A percentile compares a stretch with the other conserved stretches of the same genome.
Conservation (phyloP, 306 rosid species). For the Rosa chinensis region DNA sequence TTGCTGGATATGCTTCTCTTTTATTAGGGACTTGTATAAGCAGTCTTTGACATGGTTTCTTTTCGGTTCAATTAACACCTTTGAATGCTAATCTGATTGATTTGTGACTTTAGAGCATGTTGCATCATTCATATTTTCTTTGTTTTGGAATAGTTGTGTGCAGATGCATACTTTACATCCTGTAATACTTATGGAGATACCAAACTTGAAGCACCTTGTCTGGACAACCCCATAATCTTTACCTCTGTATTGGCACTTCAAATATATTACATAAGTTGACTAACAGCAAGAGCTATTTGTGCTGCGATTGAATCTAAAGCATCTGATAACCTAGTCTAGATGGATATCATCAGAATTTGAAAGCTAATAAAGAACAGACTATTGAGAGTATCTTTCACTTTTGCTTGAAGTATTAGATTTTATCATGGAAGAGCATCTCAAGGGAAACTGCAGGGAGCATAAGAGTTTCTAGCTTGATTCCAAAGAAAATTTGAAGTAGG, state of each 20-base stretch:
- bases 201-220: neutral
- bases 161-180: neutral
- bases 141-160: neutral
- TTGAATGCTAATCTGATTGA: neutral
- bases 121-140: neutral
- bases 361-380: neutral
- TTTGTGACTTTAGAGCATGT: neutral
- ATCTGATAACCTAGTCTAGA: neutral
- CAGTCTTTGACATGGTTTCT: neutral
- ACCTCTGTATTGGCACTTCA: neutral
- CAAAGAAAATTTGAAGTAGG: neutral
- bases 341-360: neutral
- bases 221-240: neutral
- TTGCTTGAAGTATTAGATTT: neutral
- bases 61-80: neutral
- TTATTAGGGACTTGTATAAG: neutral
- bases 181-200: neutral
- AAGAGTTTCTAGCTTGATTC: neutral
- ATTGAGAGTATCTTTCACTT: neutral
- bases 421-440: neutral
- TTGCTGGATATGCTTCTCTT: conserved; percentile 5
- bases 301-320: neutral
- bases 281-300: neutral
- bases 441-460: neutral
- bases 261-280: neutral